phyloP scores from a whole-genome alignment of 2,329 filamentous ascomycete species.

The Aspergillus texensis region DNA sequence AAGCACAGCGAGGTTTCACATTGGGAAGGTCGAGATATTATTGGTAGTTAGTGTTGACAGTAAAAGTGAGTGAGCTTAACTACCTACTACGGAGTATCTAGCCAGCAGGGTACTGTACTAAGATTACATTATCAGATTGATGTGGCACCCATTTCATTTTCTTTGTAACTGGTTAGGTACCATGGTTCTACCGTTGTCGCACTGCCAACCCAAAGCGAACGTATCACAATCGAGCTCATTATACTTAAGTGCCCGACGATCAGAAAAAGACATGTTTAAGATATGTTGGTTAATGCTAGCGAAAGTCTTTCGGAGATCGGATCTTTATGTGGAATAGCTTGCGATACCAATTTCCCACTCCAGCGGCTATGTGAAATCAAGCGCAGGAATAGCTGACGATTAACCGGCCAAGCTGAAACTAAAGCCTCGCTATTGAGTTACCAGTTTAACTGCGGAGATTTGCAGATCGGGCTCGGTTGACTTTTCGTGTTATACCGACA shows the following conservation, averaged over 20 bases:
- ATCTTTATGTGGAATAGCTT: background rate
- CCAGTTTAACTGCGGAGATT: background rate
- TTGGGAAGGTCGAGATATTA: background rate
- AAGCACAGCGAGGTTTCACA: constrained; percentile 8
- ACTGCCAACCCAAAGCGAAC: background rate
- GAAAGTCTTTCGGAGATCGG: background rate
- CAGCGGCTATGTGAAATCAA: background rate
- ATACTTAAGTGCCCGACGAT: background rate
- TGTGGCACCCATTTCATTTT: background rate
- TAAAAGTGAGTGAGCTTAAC: background rate
- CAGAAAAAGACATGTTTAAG: background rate
- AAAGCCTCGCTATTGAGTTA: background rate
- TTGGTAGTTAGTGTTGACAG: background rate
- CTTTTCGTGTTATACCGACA: background rate
- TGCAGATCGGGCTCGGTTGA: background rate
- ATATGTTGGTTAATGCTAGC: background rate
- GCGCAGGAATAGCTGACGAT: background rate
- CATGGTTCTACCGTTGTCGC: background rate
- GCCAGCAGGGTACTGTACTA: no score
- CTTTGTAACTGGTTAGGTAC: background rate
- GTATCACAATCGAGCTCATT: background rate
- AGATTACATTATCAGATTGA: background rate
- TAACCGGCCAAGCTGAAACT: background rate
- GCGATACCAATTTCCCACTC: background rate
- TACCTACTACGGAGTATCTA: no score